Base-by-base conservation (phyloP, 2,329 filamentous ascomycete genomes). In the Beauveria sp. region DNA sequence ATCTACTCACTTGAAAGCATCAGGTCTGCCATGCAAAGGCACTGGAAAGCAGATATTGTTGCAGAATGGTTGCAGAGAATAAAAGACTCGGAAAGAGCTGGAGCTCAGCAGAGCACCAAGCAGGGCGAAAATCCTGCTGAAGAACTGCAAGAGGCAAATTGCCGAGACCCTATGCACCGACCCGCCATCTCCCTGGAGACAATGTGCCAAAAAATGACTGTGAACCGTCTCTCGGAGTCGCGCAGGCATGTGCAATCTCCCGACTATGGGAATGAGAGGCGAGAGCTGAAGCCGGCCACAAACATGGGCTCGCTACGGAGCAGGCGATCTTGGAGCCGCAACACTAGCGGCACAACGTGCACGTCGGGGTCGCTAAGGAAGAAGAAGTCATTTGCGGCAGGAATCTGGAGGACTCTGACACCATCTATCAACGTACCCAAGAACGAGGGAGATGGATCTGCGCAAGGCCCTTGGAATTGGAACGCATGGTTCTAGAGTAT, bases 31-130 rank as follows among this genome's bases (percentile, higher is more conserved):
- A 74, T 83, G 24, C 72, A 77, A 51, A 73, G 75, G 22, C 76
- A 83, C 65, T 84, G 76, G 82, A 80, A 80, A 0, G 64, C 70
- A 3, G 67, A 73, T 14, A 77, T 75, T 6, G 80, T 80, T 4
- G 70, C 69, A 18, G 71, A 77, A 47, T 73, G 76, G 60, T 75
- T 80, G 66, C 69, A 72, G 46, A 72, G 66, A 48, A 70, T 74
- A n/a, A 57, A 59, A 34, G 63, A 62, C 24, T 55, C 56, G 2
- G 43, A 14, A 5, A 48, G 20, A 5, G 26, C 3, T 12, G 54
- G 7, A 12, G 3, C 16, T 9, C n/a, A 5, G 26, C 16, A n/a
- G 18, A 12, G 14, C 14, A 2, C 2, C 22, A 18, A 28, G 9
- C 55, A 20, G 4, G 12, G 34, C 18, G 14, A 26, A 4, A 5